Conservation (phyloP, 371 early-diverging fungal species). For the Rhizopus sp. region DNA sequence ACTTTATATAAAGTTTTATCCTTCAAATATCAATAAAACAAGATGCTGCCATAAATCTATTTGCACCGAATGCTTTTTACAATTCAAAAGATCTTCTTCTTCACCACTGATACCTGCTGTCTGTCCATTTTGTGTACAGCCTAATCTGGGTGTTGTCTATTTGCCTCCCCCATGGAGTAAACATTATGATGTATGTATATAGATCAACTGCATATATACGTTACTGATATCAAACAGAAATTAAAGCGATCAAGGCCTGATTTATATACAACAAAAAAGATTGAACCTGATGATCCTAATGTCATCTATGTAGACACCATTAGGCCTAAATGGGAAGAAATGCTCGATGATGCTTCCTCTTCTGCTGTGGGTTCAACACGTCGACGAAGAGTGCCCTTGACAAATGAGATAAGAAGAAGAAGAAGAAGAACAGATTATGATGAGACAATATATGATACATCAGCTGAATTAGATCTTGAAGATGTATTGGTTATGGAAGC, state of each 20-base stretch:
- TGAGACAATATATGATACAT: conserved; percentile 14
- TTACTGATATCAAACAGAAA: background rate
- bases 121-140: conserved; percentile 87
- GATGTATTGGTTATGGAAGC: conserved; percentile 87
- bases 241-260: background rate
- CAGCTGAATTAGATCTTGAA: conserved; percentile 63
- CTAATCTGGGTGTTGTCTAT: conserved; percentile 83
- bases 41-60: conserved; percentile 90
- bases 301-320: conserved; percentile 31
- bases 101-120: conserved; percentile 53
- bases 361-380: conserved; percentile 18
- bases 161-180: conserved; percentile 38
- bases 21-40: conserved; percentile 84
- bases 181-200: conserved; percentile 18
- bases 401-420: background rate
- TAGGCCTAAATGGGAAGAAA: conserved; percentile 22
- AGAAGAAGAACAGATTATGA: background rate
- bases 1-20: conserved; percentile 72
- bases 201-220: background rate
- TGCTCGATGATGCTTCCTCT: conserved; percentile 11
- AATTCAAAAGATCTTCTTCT: conserved; percentile 71
- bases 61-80: conserved; percentile 92
- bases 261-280: background rate
- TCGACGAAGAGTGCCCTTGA: conserved; percentile 17
- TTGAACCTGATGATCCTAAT: conserved; percentile 32